These are phyloP conservation scores for Emmonsia crescens DNA, from an alignment of 2,329 filamentous ascomycete genomes.

Conservation along the genomic window DNA sequence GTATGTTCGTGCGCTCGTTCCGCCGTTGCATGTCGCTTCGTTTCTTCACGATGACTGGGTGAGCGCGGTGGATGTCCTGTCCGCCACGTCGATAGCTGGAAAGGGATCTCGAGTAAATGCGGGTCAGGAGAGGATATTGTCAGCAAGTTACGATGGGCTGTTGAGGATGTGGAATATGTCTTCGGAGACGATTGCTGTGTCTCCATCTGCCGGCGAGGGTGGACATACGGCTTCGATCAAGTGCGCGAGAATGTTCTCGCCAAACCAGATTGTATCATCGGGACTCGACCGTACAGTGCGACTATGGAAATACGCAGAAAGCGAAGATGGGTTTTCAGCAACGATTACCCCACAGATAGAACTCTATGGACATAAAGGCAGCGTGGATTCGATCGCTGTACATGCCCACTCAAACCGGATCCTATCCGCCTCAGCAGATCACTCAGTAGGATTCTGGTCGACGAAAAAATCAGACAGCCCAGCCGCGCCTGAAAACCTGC, in stretches of 20 bases:
- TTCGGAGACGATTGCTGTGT: conserved; percentile 72
- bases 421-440: conserved; percentile 75
- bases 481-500: conserved; percentile 55
- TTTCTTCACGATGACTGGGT: conserved; percentile 99
- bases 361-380: conserved; percentile 69
- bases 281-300: conserved; percentile 77
- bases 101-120: conserved; percentile 33
- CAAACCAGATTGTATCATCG: conserved; percentile 67
- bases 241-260: conserved; percentile 70
- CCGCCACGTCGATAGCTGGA: conserved; percentile 51
- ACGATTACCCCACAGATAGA: conserved; percentile 64
- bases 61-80: conserved; percentile 72
- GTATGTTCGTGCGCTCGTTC: conserved; percentile 85
- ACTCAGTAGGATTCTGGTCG: conserved; percentile 79
- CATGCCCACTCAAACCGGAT: conserved; percentile 65
- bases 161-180: conserved; percentile 83
- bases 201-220: conserved; percentile 52
- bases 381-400: conserved; percentile 63
- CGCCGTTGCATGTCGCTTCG: conserved; percentile 77
- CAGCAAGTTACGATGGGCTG: conserved; percentile 85
- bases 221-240: conserved; percentile 71
- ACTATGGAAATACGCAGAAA: conserved; percentile 78
- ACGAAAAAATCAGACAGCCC: conserved; percentile 66
- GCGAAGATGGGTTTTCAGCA: conserved; percentile 48
- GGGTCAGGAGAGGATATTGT: conserved; percentile 65